phyloP scores from a whole-genome alignment of 768 basidiomycete genomes.

The Russula griseocarnosa region DNA sequence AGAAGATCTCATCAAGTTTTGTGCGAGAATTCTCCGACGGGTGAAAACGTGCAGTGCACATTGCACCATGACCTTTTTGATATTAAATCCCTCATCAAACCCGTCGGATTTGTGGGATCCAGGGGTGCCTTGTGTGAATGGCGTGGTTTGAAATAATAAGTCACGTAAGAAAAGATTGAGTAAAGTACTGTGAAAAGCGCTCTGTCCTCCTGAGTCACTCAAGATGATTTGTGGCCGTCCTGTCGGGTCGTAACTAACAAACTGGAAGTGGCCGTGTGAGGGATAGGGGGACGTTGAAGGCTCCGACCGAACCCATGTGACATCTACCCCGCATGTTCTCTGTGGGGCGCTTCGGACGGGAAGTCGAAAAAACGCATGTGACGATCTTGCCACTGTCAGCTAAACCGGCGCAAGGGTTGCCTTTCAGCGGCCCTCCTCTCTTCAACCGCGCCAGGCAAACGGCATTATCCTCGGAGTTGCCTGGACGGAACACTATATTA shows the following conservation, averaged over 20 bases:
- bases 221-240: background rate
- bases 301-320: slow-evolving; percentile 14
- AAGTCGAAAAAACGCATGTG: slow-evolving; percentile 19
- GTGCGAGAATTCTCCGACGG: slow-evolving; percentile 17
- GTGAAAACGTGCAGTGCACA: background rate
- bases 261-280: slow-evolving; percentile 11
- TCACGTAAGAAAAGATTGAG: slow-evolving; percentile 23
- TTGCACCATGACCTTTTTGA: background rate
- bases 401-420: slow-evolving; percentile 21
- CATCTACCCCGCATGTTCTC: slow-evolving; percentile 22
- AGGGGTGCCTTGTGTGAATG: slow-evolving; percentile 14
- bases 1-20: slow-evolving; percentile 9
- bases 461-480: slow-evolving; percentile 5
- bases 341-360: slow-evolving; percentile 14
- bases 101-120: slow-evolving; percentile 5
- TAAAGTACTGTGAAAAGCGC: slow-evolving; percentile 2
- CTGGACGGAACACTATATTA: slow-evolving; percentile 19
- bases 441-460: slow-evolving; percentile 1
- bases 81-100: slow-evolving; percentile 9
- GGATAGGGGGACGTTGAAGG: slow-evolving; percentile 1
- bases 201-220: slow-evolving; percentile 11
- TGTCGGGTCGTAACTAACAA: slow-evolving; percentile 15
- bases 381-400: slow-evolving; percentile 15
- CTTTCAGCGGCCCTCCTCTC: background rate
- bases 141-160: slow-evolving; percentile 6